Evolutionary conservation across 2,329 filamentous ascomycete genomes (phyloP).

Genomic region (Apiospora aurea): DNA sequence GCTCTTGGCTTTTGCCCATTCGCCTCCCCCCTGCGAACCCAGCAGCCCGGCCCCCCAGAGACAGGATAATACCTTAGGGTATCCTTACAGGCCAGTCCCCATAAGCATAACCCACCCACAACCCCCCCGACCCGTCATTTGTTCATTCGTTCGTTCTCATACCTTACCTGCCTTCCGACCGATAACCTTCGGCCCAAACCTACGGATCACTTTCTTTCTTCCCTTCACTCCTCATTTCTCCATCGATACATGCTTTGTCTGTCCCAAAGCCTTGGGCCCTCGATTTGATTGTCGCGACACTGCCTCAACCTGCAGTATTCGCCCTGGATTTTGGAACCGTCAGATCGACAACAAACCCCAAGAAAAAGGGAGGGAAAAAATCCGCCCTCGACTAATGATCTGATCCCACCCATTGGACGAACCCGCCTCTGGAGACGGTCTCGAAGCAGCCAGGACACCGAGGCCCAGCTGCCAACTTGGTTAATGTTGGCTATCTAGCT

Average conservation of each 20-base stretch:
- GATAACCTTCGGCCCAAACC: conserved; percentile 20
- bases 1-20: conserved; percentile 13
- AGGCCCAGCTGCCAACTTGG: conserved; percentile 14
- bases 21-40: conserved; percentile 13
- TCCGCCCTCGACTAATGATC: conserved; percentile 5
- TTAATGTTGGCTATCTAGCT: conserved; percentile 14
- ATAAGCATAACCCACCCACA: conserved; percentile 20
- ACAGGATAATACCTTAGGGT: conserved; percentile 8
- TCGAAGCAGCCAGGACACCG: conserved; percentile 12
- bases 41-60: conserved; percentile 12
- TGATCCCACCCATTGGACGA: conserved; percentile 10
- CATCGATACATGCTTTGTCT: conserved; percentile 17
- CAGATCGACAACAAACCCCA: neutral
- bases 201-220: conserved; percentile 17
- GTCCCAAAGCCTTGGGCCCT: conserved; percentile 17
- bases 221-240: conserved; percentile 12
- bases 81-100: conserved; percentile 16
- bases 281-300: neutral
- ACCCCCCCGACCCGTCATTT: conserved; percentile 20
- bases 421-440: neutral
- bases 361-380: no score
- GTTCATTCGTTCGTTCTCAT: conserved; percentile 20
- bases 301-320: neutral
- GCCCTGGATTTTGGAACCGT: neutral
- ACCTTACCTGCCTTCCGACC: conserved; percentile 16